phyloP scores from a whole-genome alignment of 768 basidiomycete species.

The Calvatia gigantea region DNA sequence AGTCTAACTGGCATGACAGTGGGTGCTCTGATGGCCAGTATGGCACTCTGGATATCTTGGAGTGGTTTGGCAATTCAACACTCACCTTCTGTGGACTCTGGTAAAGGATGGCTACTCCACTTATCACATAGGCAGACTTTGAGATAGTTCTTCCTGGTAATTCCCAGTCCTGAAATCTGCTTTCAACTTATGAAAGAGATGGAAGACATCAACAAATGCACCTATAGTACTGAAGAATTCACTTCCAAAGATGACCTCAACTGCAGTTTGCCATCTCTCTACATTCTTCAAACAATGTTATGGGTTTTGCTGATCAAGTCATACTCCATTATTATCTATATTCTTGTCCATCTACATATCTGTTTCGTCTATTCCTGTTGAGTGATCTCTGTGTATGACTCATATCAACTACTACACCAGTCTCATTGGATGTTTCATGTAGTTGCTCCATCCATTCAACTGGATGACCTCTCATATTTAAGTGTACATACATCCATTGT shows the following conservation, averaged over 20 bases:
- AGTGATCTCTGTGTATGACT: too few species aligned
- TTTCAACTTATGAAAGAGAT: neutral
- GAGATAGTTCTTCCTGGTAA: constrained; percentile 84
- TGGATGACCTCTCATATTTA: too few species aligned
- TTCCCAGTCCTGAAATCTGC: constrained; percentile 64
- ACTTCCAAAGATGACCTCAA: constrained; percentile 81
- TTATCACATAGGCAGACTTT: constrained; percentile 96
- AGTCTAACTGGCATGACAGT: too few species aligned
- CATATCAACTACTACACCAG: too few species aligned
- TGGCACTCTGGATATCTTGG: too few species aligned
- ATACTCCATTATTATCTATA: constrained; percentile 72
- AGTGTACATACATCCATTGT: too few species aligned
- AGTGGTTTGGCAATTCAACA: too few species aligned
- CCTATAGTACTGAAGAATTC: constrained; percentile 88
- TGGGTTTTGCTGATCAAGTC: constrained; percentile 89
- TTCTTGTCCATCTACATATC: constrained; percentile 51
- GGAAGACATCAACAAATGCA: constrained; percentile 25
- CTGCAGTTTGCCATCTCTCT: constrained; percentile 84
- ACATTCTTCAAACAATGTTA: constrained; percentile 95
- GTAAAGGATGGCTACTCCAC: constrained; percentile 80
- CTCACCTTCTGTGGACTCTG: constrained; percentile 82
- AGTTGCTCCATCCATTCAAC: too few species aligned
- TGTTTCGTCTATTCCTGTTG: too few species aligned
- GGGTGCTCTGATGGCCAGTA: too few species aligned
- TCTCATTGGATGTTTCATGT: too few species aligned